phyloP scores from a whole-genome alignment of 441 rosid genomes.

The Erodium moschatum region DNA sequence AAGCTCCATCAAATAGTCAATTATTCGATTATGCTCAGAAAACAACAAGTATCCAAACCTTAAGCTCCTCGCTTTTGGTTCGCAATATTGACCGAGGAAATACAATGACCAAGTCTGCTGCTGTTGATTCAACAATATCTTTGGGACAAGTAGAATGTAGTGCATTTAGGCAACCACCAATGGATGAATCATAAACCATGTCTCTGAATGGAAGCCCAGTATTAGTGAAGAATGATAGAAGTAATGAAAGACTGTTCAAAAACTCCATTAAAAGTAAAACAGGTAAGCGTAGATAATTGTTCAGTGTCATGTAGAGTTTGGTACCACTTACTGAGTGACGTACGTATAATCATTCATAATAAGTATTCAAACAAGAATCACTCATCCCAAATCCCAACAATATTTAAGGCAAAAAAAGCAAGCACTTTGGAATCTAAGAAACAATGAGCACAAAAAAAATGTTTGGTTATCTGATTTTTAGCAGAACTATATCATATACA shows the following conservation, averaged over 20 bases:
- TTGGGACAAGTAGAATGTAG: constrained; percentile 66
- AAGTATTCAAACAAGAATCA: neutral
- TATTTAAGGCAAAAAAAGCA: neutral
- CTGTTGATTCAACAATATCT: constrained; percentile 61
- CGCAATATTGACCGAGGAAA: constrained; percentile 54
- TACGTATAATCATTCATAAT: neutral
- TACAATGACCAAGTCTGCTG: constrained; percentile 53
- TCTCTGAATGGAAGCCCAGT: constrained; percentile 45
- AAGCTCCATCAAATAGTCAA: neutral
- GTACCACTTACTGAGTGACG: neutral
- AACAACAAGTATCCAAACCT: constrained; percentile 41
- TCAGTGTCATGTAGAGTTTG: neutral
- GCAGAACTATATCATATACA: too few species aligned
- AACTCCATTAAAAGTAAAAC: constrained; percentile 14
- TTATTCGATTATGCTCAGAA: constrained; percentile 10
- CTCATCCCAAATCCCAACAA: neutral
- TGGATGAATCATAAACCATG: constrained; percentile 61
- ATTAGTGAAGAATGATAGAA: constrained; percentile 5
- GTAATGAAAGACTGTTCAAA: constrained; percentile 11
- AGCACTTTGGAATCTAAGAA: neutral
- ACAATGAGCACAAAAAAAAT: neutral
- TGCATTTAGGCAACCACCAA: constrained; percentile 67
- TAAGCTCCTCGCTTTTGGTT: constrained; percentile 84
- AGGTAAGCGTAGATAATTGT: neutral
- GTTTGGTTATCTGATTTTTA: too few species aligned